Percentiles rank a stretch among this genome's conserved stretches.
phyloP scores from a whole-genome alignment of 2,329 filamentous ascomycete genomes.

The Verticillium alfalfae region DNA sequence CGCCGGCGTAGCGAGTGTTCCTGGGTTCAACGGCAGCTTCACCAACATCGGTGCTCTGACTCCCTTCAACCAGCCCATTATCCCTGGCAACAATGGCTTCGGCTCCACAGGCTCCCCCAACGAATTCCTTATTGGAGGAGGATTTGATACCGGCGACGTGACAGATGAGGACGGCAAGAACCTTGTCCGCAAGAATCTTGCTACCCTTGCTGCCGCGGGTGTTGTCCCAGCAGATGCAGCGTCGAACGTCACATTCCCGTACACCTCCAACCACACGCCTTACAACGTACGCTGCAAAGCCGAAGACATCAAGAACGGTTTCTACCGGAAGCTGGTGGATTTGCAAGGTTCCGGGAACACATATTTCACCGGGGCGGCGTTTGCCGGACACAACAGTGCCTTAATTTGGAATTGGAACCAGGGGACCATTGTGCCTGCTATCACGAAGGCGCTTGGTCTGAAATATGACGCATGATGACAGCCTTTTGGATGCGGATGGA shows the following conservation, averaged over 20 bases:
- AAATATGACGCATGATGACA: not conserved
- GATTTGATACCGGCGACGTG: constrained; percentile 6
- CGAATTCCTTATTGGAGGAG: constrained; percentile 11
- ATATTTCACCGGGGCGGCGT: constrained; percentile 27
- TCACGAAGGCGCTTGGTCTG: constrained; percentile 8
- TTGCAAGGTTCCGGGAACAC: constrained; percentile 28
- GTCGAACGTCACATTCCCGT: constrained; percentile 6
- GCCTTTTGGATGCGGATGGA: too few relatives aligned
- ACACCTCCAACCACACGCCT: constrained; percentile 20
- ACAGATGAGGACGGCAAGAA: constrained; percentile 9
- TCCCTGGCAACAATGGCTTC: constrained; percentile 14
- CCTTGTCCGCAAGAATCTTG: constrained; percentile 7
- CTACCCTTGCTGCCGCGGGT: constrained; percentile 3
- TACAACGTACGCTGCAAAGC: constrained; percentile 18
- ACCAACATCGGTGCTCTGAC: constrained; percentile 12
- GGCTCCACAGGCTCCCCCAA: constrained; percentile 4
- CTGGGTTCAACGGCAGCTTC: constrained; percentile 15
- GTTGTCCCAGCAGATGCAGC: constrained; percentile 5
- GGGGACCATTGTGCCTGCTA: constrained; percentile 3
- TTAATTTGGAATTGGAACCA: constrained; percentile 5
- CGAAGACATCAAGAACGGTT: constrained; percentile 21
- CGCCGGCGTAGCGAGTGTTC: constrained; percentile 21
- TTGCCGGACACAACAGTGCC: constrained; percentile 6
- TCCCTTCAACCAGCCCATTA: constrained; percentile 9
- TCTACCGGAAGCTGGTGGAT: constrained; percentile 23